Conservation (phyloP, 176 grass and related monocot species). For the Cenchrus americanus region DNA sequence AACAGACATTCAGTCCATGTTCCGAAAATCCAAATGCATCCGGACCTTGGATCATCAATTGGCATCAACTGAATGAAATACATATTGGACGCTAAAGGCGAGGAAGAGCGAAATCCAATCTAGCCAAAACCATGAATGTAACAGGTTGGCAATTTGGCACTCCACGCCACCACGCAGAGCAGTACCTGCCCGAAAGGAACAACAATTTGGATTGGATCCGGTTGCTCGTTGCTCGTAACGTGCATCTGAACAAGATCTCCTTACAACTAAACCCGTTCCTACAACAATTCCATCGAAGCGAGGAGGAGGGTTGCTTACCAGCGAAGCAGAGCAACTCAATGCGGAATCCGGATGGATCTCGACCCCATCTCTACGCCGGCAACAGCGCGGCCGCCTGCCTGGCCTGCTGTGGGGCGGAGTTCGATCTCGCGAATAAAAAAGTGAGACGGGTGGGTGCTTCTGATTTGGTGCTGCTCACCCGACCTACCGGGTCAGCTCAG, state of each 20-base stretch:
- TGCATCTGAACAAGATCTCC: background rate
- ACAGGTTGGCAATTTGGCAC: background rate
- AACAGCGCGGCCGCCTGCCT: background rate
- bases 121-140: background rate
- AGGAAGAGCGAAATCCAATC: background rate
- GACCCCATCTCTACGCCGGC: background rate
- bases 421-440: background rate
- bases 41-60: background rate
- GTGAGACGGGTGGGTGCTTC: background rate
- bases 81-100: background rate
- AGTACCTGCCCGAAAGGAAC: background rate
- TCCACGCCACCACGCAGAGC: background rate
- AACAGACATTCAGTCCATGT: background rate
- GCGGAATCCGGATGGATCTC: background rate
- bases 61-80: background rate
- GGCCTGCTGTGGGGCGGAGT: background rate
- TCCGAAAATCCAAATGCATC: background rate
- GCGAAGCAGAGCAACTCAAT: background rate
- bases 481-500: background rate
- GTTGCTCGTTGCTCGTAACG: background rate
- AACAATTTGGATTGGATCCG: background rate
- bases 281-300: background rate
- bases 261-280: background rate
- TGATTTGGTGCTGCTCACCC: background rate
- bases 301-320: conserved; percentile 24